phyloP scores from a whole-genome alignment of 106 monocot species.

The Iris macrosiphon region DNA sequence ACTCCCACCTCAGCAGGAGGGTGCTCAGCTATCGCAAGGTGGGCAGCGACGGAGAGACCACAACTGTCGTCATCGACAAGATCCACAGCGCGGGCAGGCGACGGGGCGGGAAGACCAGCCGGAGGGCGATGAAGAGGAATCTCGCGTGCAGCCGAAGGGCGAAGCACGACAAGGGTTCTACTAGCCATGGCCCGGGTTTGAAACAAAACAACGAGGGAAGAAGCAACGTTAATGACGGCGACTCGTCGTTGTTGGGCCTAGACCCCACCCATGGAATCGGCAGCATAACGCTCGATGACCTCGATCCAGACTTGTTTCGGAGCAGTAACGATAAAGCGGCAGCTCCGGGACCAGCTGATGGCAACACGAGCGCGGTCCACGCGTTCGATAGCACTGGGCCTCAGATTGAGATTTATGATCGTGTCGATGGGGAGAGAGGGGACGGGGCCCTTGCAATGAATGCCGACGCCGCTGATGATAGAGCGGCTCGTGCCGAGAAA shows the following conservation, averaged over 20 bases:
- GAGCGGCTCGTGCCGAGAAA: neutral
- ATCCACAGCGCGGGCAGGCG: slow-evolving; percentile 18
- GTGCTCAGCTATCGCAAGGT: slow-evolving; percentile 26
- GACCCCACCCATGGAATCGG: slow-evolving; percentile 3
- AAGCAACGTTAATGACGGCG: neutral
- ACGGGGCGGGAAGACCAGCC: slow-evolving; percentile 17
- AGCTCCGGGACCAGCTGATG: neutral
- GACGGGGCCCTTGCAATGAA: neutral
- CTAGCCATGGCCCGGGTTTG: too few species aligned
- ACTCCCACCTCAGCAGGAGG: too few species aligned
- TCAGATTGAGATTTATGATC: neutral
- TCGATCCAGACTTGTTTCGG: neutral
- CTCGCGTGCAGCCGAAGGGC: too few species aligned
- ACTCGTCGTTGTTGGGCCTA: neutral
- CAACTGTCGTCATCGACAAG: slow-evolving; percentile 17
- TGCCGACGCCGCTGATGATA: neutral
- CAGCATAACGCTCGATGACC: neutral
- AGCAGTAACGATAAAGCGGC: too few species aligned
- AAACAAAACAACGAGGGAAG: neutral
- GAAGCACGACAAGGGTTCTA: neutral
- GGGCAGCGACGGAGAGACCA: neutral
- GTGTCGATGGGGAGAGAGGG: neutral
- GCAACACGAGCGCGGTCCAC: neutral
- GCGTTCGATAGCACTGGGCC: neutral
- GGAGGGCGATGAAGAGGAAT: slow-evolving; percentile 27